Base-by-base conservation (phyloP, 352 stramenopile species). In the Saprolegnia diclina region DNA sequence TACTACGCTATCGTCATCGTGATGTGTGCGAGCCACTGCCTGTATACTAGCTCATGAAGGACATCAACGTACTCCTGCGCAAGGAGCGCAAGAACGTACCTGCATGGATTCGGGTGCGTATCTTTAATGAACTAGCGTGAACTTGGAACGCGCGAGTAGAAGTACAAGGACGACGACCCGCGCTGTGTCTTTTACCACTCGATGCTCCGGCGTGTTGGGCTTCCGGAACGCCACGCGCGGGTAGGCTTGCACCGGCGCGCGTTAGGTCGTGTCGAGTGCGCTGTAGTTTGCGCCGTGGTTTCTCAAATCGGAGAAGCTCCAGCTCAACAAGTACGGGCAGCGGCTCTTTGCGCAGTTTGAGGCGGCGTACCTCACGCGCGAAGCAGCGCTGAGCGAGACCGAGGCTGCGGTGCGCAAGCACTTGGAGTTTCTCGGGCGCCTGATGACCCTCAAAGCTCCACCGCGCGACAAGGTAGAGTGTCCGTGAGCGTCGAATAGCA, bases 161-260 rank as follows among this genome's bases (percentile, higher is more conserved):
- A 76, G 74, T 79, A 74, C 67, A 82, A 81, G n/a, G 71, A 83
- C 64, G 81, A 91, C 65, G 81, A 90, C 53, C 78, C 81, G 4
- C 80, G 83, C 26, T 88, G 78, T 37, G 74, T 84, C 29, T 90
- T 89, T 55, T 91, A 91, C 72, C 89, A 88, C 65, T 75, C 77
- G 64, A 91, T 91, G 83, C 78, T 91, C 42, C 83, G 81, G 7
- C 83, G 83, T 38, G 76, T 88, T 5, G 83, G 83, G 3, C 73
- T 91, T 5, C 83, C 81, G 3, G 80, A 89, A 65, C 73, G 89
- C 13, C 83, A 91, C 77, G 81, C 83, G 46, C 83, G 80, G 19
- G 57, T 66, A 55, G 0, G 24, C n/a, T 16, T 24, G 24, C 19
- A 13, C 6, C 24, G 52, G 26, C 52, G 24, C 24, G 21, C n/a